Evolutionary conservation across 371 early-diverging fungal species (phyloP).

Genomic region (Mortierella polycephala): DNA sequence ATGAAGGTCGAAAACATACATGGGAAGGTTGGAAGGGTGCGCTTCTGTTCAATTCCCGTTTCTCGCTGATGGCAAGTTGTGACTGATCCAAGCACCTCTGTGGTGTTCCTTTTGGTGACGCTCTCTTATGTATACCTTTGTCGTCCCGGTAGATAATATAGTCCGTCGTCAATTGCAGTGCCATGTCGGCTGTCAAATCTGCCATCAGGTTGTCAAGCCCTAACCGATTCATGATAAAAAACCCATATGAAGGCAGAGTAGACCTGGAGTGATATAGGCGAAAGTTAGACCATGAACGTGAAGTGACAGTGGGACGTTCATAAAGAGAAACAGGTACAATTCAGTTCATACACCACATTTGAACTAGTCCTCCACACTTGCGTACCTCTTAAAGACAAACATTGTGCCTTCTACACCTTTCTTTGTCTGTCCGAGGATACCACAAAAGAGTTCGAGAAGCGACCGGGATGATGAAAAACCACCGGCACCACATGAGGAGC

Average conservation of each 20-base stretch:
- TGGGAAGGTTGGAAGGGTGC: background rate
- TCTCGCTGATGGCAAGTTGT: no score
- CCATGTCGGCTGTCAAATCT: constrained; percentile 67
- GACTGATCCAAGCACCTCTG: background rate
- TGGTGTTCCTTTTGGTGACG: no score
- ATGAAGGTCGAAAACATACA: background rate
- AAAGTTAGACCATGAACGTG: background rate
- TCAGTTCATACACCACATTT: no score
- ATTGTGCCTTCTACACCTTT: constrained; percentile 59
- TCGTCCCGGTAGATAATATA: constrained; percentile 75
- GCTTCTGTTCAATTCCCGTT: background rate
- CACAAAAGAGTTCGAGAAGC: background rate
- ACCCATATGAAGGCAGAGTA: constrained; percentile 56
- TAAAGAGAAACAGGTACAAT: no score
- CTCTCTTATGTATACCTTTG: constrained; percentile 58
- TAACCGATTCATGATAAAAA: constrained; percentile 78
- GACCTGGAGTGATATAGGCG: constrained; percentile 14
- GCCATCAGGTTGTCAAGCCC: constrained; percentile 71
- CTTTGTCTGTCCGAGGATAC: constrained; percentile 63
- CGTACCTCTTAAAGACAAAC: constrained; percentile 52
- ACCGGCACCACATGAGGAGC: no score
- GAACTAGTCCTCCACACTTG: background rate
- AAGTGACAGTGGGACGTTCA: background rate
- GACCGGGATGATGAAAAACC: background rate
- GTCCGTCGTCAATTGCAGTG: constrained; percentile 70